phyloP scores from a whole-genome alignment of 2,329 filamentous ascomycete genomes.

The Magnaporthiopsis rhizophila region DNA sequence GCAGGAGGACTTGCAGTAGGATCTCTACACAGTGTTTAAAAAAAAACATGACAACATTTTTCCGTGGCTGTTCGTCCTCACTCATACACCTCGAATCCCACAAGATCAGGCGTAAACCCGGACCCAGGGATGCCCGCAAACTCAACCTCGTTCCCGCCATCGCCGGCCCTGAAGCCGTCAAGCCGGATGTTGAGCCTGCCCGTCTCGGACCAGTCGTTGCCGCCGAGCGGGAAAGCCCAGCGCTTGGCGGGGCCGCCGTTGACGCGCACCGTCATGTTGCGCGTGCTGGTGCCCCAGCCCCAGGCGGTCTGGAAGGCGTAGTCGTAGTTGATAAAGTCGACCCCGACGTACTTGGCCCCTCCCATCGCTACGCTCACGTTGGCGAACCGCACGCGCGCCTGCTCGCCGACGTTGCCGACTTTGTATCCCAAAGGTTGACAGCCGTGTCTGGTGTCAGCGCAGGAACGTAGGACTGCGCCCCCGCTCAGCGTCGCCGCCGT shows the following conservation, averaged over 20 bases:
- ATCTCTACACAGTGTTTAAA: background rate
- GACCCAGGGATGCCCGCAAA: constrained; percentile 22
- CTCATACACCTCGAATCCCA: constrained; percentile 31
- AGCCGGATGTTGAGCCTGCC: constrained; percentile 35
- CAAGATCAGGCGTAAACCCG: constrained; percentile 31
- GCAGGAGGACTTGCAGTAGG: background rate
- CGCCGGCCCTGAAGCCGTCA: constrained; percentile 34
- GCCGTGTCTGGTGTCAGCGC: constrained; percentile 20
- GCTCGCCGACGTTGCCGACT: constrained; percentile 27
- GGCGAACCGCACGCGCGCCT: constrained; percentile 24
- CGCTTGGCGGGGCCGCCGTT: constrained; percentile 33
- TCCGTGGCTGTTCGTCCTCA: background rate
- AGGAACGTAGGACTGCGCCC: constrained; percentile 25
- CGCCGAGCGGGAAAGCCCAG: constrained; percentile 42
- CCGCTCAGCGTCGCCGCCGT: constrained; percentile 28
- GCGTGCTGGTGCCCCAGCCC: constrained; percentile 35
- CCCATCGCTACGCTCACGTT: constrained; percentile 20
- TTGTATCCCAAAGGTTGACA: constrained; percentile 36
- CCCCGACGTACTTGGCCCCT: constrained; percentile 31
- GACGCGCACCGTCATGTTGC: constrained; percentile 41
- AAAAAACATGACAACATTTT: background rate
- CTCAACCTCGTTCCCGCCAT: constrained; percentile 28
- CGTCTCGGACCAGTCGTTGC: constrained; percentile 41
- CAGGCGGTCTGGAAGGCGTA: constrained; percentile 33
- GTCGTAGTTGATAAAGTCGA: constrained; percentile 47